Evolutionary conservation across 495 filamentous ascomycete genomes (phyloP).

Genomic region (Cercophora newfieldiana): DNA sequence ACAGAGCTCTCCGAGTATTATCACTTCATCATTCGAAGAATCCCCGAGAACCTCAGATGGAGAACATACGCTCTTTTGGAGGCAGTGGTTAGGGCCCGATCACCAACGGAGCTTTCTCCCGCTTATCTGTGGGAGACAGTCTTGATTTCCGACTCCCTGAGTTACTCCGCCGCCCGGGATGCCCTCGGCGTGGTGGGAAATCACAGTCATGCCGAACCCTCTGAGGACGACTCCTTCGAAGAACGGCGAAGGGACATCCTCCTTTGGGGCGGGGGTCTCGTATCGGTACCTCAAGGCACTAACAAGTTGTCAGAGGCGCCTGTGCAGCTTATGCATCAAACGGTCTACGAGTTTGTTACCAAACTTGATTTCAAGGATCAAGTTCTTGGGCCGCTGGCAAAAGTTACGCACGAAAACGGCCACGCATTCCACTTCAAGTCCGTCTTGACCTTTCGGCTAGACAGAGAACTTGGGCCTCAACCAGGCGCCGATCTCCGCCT

Average conservation of each 20-base stretch:
- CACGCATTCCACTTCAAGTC: conserved; percentile 4
- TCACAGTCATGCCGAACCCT: background rate
- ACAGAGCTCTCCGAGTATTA: background rate
- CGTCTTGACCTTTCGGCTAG: background rate
- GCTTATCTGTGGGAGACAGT: background rate
- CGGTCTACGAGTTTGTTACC: background rate
- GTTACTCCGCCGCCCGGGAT: background rate
- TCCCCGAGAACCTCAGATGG: background rate
- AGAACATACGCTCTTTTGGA: background rate
- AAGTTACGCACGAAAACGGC: background rate
- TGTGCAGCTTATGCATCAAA: background rate
- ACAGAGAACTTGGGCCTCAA: background rate
- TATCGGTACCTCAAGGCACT: background rate
- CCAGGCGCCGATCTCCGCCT: background rate
- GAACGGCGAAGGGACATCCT: background rate
- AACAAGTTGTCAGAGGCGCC: no score
- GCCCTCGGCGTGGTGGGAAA: background rate
- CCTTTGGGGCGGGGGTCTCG: background rate
- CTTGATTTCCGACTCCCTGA: background rate
- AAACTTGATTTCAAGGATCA: background rate
- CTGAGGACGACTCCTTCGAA: background rate
- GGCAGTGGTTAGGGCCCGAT: background rate
- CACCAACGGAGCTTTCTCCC: background rate
- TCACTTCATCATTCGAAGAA: background rate
- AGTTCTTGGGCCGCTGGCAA: background rate